A percentile compares a stretch with the other conserved stretches of the same genome.
Conservation (phyloP, 129 eudicot species). For the Erigeron canadensis region DNA sequence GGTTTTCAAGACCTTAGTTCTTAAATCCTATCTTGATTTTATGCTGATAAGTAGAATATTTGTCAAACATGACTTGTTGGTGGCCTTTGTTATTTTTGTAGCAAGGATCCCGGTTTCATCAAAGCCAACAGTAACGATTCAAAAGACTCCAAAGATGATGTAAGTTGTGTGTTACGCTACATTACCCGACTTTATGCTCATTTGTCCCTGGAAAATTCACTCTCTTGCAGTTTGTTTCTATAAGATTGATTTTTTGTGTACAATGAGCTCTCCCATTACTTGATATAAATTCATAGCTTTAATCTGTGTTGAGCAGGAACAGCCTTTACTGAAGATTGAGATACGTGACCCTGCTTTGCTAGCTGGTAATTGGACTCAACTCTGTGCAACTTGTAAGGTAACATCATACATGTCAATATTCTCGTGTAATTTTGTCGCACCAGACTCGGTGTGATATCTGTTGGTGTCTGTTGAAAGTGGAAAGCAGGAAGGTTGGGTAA, state of each 20-base stretch:
- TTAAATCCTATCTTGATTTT: constrained; percentile 5
- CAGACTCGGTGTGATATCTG: not conserved
- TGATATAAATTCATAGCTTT: not conserved
- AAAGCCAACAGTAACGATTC: constrained; percentile 66
- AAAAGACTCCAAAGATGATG: constrained; percentile 81
- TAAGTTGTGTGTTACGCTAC: constrained; percentile 41
- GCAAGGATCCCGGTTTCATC: constrained; percentile 97
- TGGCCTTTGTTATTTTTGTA: constrained; percentile 41
- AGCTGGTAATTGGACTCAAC: constrained; percentile 97
- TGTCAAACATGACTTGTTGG: constrained; percentile 23
- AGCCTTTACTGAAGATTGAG: constrained; percentile 83
- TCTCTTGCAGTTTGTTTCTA: constrained; percentile 9
- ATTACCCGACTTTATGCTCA: not conserved
- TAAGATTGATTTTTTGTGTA: constrained; percentile 17
- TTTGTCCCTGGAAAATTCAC: constrained; percentile 14
- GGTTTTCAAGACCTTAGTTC: not conserved
- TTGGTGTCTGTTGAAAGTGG: constrained; percentile 9
- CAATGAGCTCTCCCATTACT: not conserved
- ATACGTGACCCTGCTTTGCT: constrained; percentile 78
- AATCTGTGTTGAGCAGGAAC: constrained; percentile 58
- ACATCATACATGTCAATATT: not conserved
- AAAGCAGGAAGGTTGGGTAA: not conserved
- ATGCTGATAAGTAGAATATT: not conserved
- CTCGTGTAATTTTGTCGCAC: constrained; percentile 2
- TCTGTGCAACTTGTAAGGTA: constrained; percentile 98